Conservation (phyloP, 345 rosid species). For the Pelargonium nanum region DNA sequence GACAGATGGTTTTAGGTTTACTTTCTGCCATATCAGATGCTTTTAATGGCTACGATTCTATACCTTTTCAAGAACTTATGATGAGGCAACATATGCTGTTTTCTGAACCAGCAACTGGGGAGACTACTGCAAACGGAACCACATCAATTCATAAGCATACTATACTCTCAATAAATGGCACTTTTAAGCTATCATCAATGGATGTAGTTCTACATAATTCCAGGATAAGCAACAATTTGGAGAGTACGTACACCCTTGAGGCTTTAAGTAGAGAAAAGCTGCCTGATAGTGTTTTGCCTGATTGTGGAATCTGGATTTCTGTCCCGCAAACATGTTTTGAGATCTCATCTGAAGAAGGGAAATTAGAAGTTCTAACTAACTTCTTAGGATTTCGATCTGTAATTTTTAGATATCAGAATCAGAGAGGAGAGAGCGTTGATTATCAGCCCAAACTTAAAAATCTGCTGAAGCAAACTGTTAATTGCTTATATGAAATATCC, state of each 20-base stretch:
- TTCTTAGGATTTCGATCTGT: constrained; percentile 36
- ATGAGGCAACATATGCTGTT: constrained; percentile 23
- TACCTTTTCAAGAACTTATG: constrained; percentile 27
- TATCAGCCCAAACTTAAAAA: constrained; percentile 26
- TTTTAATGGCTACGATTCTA: constrained; percentile 22
- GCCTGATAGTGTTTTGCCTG: constrained; percentile 19
- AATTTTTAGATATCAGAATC: constrained; percentile 39
- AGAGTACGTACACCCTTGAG: constrained; percentile 25
- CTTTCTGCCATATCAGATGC: constrained; percentile 35
- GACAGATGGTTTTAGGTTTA: constrained; percentile 51
- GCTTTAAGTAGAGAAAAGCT: constrained; percentile 19
- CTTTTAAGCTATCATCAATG: constrained; percentile 41
- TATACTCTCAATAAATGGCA: constrained; percentile 29
- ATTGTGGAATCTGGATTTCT: constrained; percentile 55
- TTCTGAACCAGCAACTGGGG: constrained; percentile 28
- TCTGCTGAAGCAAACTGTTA: constrained; percentile 32
- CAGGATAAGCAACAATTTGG: constrained; percentile 23
- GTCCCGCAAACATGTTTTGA: constrained; percentile 32
- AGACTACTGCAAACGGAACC: constrained; percentile 19
- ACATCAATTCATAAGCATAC: constrained; percentile 21
- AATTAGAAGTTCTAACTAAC: constrained; percentile 29
- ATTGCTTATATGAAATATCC: constrained; percentile 47
- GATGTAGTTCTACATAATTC: constrained; percentile 55
- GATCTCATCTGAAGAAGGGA: constrained; percentile 43
- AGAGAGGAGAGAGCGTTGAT: constrained; percentile 33